Evolutionary conservation across 768 basidiomycete genomes (phyloP).

Genomic region (Candolleomyces aberdarensis): DNA sequence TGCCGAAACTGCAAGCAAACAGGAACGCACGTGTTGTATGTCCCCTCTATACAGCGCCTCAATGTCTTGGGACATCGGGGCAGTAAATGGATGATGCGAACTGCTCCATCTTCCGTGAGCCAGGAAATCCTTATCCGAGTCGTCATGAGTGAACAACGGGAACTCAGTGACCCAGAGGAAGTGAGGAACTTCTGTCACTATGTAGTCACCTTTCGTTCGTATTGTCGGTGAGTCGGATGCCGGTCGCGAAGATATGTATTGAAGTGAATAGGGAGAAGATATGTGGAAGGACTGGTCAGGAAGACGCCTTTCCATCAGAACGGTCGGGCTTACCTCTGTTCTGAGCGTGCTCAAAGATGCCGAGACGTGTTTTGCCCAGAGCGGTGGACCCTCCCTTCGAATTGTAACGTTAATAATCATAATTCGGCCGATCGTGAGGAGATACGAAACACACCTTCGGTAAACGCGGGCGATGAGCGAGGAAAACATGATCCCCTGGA

Average conservation of each 20-base stretch:
- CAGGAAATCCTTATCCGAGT: conserved; percentile 83
- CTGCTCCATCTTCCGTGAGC: conserved; percentile 89
- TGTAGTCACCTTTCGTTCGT: conserved; percentile 47
- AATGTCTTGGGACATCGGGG: conserved; percentile 90
- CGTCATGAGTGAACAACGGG: conserved; percentile 83
- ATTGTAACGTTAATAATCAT: conserved; percentile 13
- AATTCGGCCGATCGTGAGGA: conserved; percentile 14
- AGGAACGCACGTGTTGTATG: conserved; percentile 47
- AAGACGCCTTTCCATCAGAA: conserved; percentile 7
- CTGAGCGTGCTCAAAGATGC: conserved; percentile 65
- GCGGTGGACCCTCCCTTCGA: conserved; percentile 82
- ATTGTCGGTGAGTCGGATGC: background rate
- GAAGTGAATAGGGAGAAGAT: conserved; percentile 2
- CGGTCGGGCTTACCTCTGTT: conserved; percentile 46
- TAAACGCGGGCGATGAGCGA: conserved; percentile 46
- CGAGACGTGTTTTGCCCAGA: conserved; percentile 68
- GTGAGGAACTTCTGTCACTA: conserved; percentile 58
- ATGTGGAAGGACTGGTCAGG: background rate
- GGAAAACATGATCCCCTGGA: conserved; percentile 56
- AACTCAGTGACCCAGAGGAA: conserved; percentile 97
- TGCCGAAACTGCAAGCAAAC: background rate
- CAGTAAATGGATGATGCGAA: conserved; percentile 95
- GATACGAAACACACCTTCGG: conserved; percentile 44
- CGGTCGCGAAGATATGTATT: background rate
- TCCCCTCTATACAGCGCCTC: conserved; percentile 69